Evolutionary conservation across 441 rosid genomes (phyloP), one percentile per base, ranked within the genome.

Genomic region (Theobroma grandiflorum): DNA sequence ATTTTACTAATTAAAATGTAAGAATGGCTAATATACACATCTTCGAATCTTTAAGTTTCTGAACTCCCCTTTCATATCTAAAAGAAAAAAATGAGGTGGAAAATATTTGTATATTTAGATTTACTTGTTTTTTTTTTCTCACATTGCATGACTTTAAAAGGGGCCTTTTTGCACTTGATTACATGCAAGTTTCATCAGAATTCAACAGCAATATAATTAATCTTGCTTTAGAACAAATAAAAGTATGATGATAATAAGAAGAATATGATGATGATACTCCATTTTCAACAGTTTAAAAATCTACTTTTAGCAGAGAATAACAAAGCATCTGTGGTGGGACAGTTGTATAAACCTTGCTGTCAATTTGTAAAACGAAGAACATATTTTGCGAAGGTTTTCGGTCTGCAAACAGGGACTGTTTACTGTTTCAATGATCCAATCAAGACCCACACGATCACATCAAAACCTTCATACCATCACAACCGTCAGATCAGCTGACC

Each of bases 401-500:
- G 38, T 11, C 65, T 57, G 59, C 22, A 18, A 18, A 18, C 18
- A 53, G 2, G 59, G 22, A 8, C 35, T 33, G 22, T 7, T 49
- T 8, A 71, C 22, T 49, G 59, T 72, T 52, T 33, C 62, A 9
- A 0, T 33, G 45, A 33, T 72, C 45, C 33, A 72, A 72, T 52
- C 47, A 58, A 52, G 75, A 72, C 75, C 62, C 75, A 72, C 75
- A 72, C 20, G 62, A 72, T 72, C 62, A 33, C 75, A 70, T 70
- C 74, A 33, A 50, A 49, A 10, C 58, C 15, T 70, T 33, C 2
- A 71, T 18, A 49, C 59, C 31, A 74, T 74, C 52, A 57, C 79
- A 80, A 47, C 71, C 83, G 20, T 74, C 42, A 18, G 71, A 68
- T 80, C n/a, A 75, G 47, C 45, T 67, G 74, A 68, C 65, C 47